Evolutionary conservation across 2,329 filamentous ascomycete species (phyloP), one percentile per base, ranked within the genome.

Genomic region (Apiospora malaysiana): DNA sequence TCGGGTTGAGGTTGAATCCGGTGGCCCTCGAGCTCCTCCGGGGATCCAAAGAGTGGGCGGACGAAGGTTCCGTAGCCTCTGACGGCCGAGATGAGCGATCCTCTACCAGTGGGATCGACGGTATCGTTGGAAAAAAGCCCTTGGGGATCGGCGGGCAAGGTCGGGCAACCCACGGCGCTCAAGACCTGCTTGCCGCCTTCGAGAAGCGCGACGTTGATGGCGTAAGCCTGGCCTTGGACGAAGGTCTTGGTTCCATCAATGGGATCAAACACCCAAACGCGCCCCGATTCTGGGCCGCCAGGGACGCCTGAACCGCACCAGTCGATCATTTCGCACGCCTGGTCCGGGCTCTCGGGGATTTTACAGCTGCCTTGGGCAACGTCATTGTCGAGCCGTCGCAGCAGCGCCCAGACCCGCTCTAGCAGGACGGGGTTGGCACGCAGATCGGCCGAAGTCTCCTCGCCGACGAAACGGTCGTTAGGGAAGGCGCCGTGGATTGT

Each of bases 211-310:
- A 88, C 81, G 71, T 90, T 90, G 78, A 89, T 86, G 70, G 87
- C 88, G 73, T 89, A 90, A 66, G 88, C 83, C 74, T 88, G 81
- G 7, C 85, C 84, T 14, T 81, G 79, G 10, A 90, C 81, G 69
- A 88, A 90, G 0, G 87, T 88, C 79, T 87, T 85, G 2, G 88
- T 90, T 9, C 88, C 88, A 73, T 90, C 88, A 42, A 90, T 89
- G 0, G 88, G 88, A 74, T 90, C 88, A 74, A 90, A 89, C 0
- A 90, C 83, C 88, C 88, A 90, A 10, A 85, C 83, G 18, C 87
- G 78, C 9, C 83, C 84, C 1, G 76, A 76, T 1, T 70, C 69
- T 3, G 68, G 69, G 4, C 75, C 74, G 8, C 76, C 79, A 5
- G 82, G 84, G 21, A 77, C 77, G 32, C 82, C 82, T 25, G 80